Evolutionary conservation across 345 rosid genomes (phyloP), one percentile per base, ranked within the genome.

Genomic region (Raphanus raphanistrum): DNA sequence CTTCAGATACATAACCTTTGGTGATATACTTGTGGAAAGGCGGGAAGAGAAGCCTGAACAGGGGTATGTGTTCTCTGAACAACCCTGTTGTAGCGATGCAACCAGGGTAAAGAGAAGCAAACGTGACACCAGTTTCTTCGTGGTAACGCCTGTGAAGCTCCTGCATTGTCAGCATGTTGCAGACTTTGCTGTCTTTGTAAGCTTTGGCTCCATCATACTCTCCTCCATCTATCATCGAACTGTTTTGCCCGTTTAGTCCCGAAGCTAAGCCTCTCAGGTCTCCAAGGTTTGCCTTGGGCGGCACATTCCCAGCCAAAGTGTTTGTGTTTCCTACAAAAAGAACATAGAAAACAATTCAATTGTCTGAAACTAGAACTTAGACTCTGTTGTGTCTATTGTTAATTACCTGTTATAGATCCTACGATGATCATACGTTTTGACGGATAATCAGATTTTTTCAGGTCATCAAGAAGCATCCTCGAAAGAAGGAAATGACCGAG

Each of bases 21-120:
- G 98, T 95, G 70, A 95, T 91, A 84, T 91, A 95, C 86, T 91
- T 95, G 68, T 95, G 99, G 87, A 95, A 95, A 10, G 98, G 99
- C 4, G 99, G 97, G 76, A 95, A 95, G 2, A 95, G 93, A 78
- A 86, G 78, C 82, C 98, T 78, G 85, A 95, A 95, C 82, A 95
- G 64, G 0, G 96, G 96, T 71, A 95, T 84, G 88, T 95, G 99
- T 83, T 92, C 97, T 86, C 98, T 88, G 84, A 95, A 95, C 89
- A 95, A 80, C 28, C 99, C 98, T 0, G 99, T 92, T 1, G 99
- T 91, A 75, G 99, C 99, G 16, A 95, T 95, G 87, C 99, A 95
- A 36, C 99, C 99, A 0, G 99, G 99, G 84, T 92, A 95, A 32
- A 95, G 90, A 68, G 97, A 95, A 6, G 98, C 92, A 8, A 95